Conservation (phyloP, 495 filamentous ascomycete genomes). For the Aspergillus avenaceus region DNA sequence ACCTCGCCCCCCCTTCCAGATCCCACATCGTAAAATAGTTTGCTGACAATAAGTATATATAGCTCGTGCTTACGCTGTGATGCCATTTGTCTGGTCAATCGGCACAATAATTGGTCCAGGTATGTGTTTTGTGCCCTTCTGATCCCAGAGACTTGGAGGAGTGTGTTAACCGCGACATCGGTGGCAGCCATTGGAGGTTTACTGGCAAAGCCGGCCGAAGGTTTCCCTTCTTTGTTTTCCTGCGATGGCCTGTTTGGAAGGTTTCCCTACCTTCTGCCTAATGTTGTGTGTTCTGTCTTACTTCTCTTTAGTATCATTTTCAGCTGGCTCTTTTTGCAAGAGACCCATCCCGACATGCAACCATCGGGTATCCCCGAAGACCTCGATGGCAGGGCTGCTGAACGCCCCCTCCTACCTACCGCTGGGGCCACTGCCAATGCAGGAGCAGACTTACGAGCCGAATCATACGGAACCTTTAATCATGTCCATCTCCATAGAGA, state of each 20-base stretch:
- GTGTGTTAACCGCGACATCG: constrained; percentile 16
- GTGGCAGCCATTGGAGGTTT: constrained; percentile 64
- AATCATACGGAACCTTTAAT: constrained; percentile 78
- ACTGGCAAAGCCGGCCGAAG: constrained; percentile 67
- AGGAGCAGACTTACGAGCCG: constrained; percentile 63
- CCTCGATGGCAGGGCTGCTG: constrained; percentile 51
- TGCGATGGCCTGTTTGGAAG: constrained; percentile 59
- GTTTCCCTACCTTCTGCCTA: constrained; percentile 81
- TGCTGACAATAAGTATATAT: constrained; percentile 7
- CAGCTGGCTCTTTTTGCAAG: constrained; percentile 69
- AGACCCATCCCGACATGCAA: constrained; percentile 79
- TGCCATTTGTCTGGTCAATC: constrained; percentile 87
- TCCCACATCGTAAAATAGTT: too few species aligned
- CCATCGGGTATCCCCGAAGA: constrained; percentile 46
- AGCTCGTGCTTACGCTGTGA: constrained; percentile 76
- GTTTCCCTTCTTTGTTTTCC: constrained; percentile 63
- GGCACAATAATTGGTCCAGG: constrained; percentile 78
- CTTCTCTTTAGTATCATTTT: constrained; percentile 69
- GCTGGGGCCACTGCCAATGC: constrained; percentile 66
- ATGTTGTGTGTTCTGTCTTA: constrained; percentile 68
- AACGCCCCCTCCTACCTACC: constrained; percentile 68
- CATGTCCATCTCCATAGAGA: constrained; percentile 47
- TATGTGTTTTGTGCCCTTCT: constrained; percentile 18
- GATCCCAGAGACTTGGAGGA: background rate
- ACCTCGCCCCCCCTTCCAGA: background rate